Evolutionary conservation across 2,329 filamentous ascomycete genomes (phyloP), one percentile per base, ranked within the genome.

Genomic region (Venturia carpophila): DNA sequence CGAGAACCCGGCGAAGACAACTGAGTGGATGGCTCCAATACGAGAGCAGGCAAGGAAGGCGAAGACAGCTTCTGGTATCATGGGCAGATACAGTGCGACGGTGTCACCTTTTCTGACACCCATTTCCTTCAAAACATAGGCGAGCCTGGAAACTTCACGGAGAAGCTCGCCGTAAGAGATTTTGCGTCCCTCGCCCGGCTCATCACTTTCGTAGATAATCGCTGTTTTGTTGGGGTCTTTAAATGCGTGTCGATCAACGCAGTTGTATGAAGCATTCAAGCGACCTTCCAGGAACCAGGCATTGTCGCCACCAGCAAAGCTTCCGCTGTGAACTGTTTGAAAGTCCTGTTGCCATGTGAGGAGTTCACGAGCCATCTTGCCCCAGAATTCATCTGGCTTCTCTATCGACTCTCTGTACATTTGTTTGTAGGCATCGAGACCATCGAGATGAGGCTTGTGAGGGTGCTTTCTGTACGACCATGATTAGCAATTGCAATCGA

Each of bases 191-290:
- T 96, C 89, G 64, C 79, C 83, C 52, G 88, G 85, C 79, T 99
- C 94, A 73, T 99, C 94, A 67, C 92, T 93, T 81, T 99, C 94
- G 81, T 97, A 99, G 80, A 97, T 96, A 79, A 99, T 96, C 75
- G 94, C 94, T 60, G 94, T 87, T 79, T 89, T 91, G 79, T 97
- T 81, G 60, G 94, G 94, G 79, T 96, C 87, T 79, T 92, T 92
- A 79, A 95, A 85, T n/a, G 94, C 94, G 77, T 97, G 93, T 68
- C 94, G 90, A 74, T 99, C 94, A 69, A 99, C 88, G 74, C 92
- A 96, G 82, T 99, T 99, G 86, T 92, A 97, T 37, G 90, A 94
- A 68, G 94, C 94, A 73, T 99, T 99, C 73, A 99, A 82, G 72
- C 88, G 86, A 70, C 94, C 94, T 80, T 97, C 94, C 67, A 92